These are phyloP conservation scores for Durotheca rogersii DNA, from an alignment of 495 filamentous ascomycete genomes.

Conservation along the genomic window DNA sequence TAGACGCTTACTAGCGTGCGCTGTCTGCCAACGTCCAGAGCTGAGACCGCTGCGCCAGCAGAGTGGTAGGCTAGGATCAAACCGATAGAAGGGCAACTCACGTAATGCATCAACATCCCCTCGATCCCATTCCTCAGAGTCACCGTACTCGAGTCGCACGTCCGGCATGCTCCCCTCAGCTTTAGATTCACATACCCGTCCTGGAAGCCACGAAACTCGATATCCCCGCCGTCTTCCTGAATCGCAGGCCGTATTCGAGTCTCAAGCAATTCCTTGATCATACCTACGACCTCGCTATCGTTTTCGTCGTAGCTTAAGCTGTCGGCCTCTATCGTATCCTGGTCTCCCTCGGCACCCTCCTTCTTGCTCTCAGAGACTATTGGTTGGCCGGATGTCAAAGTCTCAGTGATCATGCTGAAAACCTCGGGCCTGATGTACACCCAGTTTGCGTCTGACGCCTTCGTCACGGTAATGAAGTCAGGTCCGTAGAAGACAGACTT, in stretches of 20 bases:
- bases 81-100: constrained; percentile 34
- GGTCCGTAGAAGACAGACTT: constrained; percentile 91
- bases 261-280: constrained; percentile 99
- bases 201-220: constrained; percentile 88
- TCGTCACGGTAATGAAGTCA: constrained; percentile 96
- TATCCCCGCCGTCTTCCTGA: constrained; percentile 96
- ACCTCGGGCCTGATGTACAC: constrained; percentile 92
- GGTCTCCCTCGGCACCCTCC: constrained; percentile 39
- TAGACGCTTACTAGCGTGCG: no score
- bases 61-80: background rate
- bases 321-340: constrained; percentile 55
- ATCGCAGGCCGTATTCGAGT: constrained; percentile 93
- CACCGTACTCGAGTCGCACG: constrained; percentile 93
- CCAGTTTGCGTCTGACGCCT: constrained; percentile 84
- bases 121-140: constrained; percentile 97
- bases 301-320: constrained; percentile 77
- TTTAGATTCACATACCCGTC: constrained; percentile 84
- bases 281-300: constrained; percentile 88
- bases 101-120: constrained; percentile 84
- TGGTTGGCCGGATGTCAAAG: constrained; percentile 75
- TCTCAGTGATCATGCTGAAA: constrained; percentile 91
- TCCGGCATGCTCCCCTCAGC: constrained; percentile 87
- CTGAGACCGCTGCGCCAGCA: background rate
- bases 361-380: constrained; percentile 73
- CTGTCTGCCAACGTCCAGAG: background rate